Conservation (phyloP, 2,329 filamentous ascomycete genomes). For the Sphaceloma murrayae region DNA sequence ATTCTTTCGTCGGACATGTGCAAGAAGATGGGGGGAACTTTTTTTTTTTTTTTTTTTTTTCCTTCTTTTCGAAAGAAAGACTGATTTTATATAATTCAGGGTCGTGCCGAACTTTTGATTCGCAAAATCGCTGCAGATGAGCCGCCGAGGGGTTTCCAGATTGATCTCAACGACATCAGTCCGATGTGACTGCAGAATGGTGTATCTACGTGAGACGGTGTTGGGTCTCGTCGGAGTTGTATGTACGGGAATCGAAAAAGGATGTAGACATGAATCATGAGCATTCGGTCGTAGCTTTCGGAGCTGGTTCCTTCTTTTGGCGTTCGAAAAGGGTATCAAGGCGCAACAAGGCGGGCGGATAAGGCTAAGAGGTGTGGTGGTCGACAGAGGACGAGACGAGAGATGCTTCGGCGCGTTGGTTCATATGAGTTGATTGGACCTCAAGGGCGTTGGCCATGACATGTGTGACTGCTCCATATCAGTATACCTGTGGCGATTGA, state of each 20-base stretch:
- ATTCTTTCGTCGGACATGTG: too few relatives aligned
- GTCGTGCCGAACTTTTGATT: neutral
- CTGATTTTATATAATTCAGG: too few relatives aligned
- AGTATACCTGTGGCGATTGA: conserved; percentile 21
- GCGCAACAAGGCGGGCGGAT: too few relatives aligned
- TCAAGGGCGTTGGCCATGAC: conserved; percentile 58
- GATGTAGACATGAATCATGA: conserved; percentile 7
- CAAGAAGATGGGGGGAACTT: too few relatives aligned
- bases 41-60: too few relatives aligned
- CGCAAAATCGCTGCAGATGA: conserved; percentile 10
- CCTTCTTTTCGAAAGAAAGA: too few relatives aligned
- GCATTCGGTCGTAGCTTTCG: conserved; percentile 3
- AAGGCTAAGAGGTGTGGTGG: neutral
- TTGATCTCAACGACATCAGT: too few relatives aligned
- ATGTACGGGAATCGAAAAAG: neutral
- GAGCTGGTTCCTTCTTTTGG: conserved; percentile 5
- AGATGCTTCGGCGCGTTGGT: conserved; percentile 48
- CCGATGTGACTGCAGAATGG: neutral
- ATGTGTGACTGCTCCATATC: conserved; percentile 48
- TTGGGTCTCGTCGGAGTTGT: neutral
- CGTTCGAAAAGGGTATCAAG: too few relatives aligned
- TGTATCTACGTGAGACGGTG: neutral
- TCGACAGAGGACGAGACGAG: conserved; percentile 15
- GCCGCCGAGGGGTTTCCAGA: neutral
- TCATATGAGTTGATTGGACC: conserved; percentile 54